Evolutionary conservation across 805 yeast species (phyloP), one percentile per base, ranked within the genome.

Genomic region (Kluyveromyces wickerhamii): DNA sequence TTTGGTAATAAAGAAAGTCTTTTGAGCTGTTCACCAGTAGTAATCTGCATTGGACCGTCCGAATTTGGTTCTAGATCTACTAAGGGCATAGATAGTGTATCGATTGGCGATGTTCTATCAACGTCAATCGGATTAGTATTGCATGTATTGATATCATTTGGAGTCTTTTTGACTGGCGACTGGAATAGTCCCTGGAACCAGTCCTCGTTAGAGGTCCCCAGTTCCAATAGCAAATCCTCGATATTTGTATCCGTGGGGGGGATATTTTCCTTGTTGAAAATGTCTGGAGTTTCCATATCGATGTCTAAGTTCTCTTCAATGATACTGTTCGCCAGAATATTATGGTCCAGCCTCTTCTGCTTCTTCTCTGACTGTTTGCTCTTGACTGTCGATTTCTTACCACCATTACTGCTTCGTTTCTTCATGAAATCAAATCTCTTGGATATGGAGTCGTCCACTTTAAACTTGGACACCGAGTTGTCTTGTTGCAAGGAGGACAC

Each of bases 381-480:
- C 8, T 37, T 37, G 25, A 27, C 34, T 30, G 34, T 21, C 12
- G 29, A 33, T 31, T 29, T 32, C 32, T 39, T 39, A 10, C 14
- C 22, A 7, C 14, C 21, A n/a, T 21, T 22, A 5, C 22, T 10
- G 22, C 31, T 49, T 35, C 51, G 54, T 32, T 53, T 53, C 25
- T 48, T 41, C 49, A 56, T 54, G 30, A 55, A 56, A 35, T 56
- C 60, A 37, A 56, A 56, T 30, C 61, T 42, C 45, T 54, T 55
- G 36, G 58, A 52, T 3, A 56, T 49, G 1, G 55, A 50, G 29
- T 54, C 56, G 37, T 54, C 59, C 3, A 49, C 42, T 27, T 43
- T 48, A 4, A 42, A 37, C 27, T 44, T 51, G 22, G 45, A 51
- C 10, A 45, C 42, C 2, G 52, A 36, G 19, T 50, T 53, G 34